phyloP scores from a whole-genome alignment of 2,329 filamentous ascomycete genomes.

The Alternaria rosae region DNA sequence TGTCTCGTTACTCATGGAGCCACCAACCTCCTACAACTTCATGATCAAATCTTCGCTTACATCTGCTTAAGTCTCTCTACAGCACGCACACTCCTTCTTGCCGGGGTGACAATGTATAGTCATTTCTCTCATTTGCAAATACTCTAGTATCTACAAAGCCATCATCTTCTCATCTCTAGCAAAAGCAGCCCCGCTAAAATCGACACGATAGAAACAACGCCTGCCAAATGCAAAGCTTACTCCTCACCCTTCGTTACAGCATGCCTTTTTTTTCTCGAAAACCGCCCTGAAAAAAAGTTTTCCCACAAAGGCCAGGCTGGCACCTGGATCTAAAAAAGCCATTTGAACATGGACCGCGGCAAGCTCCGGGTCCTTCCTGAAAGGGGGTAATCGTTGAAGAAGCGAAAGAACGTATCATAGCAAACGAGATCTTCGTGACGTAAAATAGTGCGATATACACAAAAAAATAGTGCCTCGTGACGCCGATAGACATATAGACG shows the following conservation, averaged over 20 bases:
- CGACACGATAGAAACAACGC: not conserved
- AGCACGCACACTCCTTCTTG: too few species aligned
- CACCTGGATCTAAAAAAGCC: constrained; percentile 37
- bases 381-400: constrained; percentile 43
- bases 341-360: constrained; percentile 40
- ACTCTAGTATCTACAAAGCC: not conserved
- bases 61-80: too few species aligned
- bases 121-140: not conserved
- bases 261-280: not conserved
- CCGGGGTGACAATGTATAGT: too few species aligned
- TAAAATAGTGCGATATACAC: constrained; percentile 6
- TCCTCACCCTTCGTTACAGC: not conserved
- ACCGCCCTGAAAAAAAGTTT: not conserved
- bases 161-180: not conserved
- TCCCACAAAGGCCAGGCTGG: constrained; percentile 30
- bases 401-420: constrained; percentile 23
- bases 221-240: not conserved
- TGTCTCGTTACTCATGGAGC: too few species aligned
- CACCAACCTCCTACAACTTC: too few species aligned
- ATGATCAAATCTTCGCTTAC: too few species aligned
- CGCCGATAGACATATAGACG: not conserved
- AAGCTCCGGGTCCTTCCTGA: constrained; percentile 41
- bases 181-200: not conserved
- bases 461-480: not conserved
- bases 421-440: constrained; percentile 6